Evolutionary conservation across 2,329 filamentous ascomycete species (phyloP), one percentile per base, ranked within the genome.

Genomic region (Pseudogymnoascus sp.): DNA sequence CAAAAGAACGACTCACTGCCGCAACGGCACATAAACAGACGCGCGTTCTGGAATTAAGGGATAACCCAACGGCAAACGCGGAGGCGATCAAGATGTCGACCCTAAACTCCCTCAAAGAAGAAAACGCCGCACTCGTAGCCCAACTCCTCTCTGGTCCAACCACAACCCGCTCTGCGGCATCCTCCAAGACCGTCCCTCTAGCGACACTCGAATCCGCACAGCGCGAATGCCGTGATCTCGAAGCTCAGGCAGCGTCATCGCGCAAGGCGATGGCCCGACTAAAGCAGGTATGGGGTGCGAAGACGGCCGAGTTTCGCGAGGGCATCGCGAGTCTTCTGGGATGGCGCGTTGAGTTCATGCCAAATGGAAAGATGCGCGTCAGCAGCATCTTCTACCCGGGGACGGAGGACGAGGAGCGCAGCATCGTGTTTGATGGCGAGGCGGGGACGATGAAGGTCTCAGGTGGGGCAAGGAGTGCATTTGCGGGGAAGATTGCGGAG

Each of bases 381-480:
- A 96, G 93, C 62, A 89, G 84, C 65, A 89, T 93, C 68, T 96
- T 93, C 72, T 90, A 89, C 72, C 88, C 92, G 0, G 87, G 84
- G 1, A 75, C 76, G 65, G 77, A 85, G 74, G 73, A 81, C 6
- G 85, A 89, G 63, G 86, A 89, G 71, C 85, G 61, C 19, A 86
- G 82, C 64, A 87, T 89, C 65, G 86, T 96, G 0, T 97, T 97
- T 74, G 92, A 96, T 75, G 92, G 92, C 61, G 92, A 97, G 77
- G 87, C 89, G 64, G 95, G 93, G 6, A 97, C 93, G 0, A 99
- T 99, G 95, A 99, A 99, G 81, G 90, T 99, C 64, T 90, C 88
- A 35, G 95, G 95, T 1, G 95, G 95, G 0, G 90, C 92, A 1
- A 84, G 90, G 72, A 96, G 91, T 72, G 82, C 86, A 11, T 99